phyloP scores from a whole-genome alignment of 805 yeast genomes.

The Kregervanrija fluxuum region DNA sequence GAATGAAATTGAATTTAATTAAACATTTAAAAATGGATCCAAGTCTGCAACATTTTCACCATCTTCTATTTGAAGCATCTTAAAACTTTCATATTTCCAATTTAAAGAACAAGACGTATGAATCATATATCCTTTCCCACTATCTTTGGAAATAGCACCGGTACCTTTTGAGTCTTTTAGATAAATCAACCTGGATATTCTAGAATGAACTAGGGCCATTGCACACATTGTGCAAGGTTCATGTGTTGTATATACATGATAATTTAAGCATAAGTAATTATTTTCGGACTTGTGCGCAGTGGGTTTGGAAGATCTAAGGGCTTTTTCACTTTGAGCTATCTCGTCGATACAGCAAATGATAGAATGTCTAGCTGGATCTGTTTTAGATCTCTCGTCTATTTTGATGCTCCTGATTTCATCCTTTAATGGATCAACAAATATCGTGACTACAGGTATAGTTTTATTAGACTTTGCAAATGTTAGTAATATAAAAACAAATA shows the following conservation, averaged over 20 bases:
- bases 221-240: slow-evolving; percentile 97
- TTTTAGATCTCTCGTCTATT: slow-evolving; percentile 32
- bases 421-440: slow-evolving; percentile 53
- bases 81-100: slow-evolving; percentile 65
- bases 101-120: slow-evolving; percentile 73
- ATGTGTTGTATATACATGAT: slow-evolving; percentile 80
- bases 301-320: too few relatives aligned
- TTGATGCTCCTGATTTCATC: slow-evolving; percentile 33
- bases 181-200: slow-evolving; percentile 65
- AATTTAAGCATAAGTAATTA: slow-evolving; percentile 64
- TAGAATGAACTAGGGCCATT: slow-evolving; percentile 92
- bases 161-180: slow-evolving; percentile 39
- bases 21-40: slow-evolving; percentile 20
- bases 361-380: slow-evolving; percentile 62
- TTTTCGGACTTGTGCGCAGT: slow-evolving; percentile 9
- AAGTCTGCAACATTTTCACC: slow-evolving; percentile 14
- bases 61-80: slow-evolving; percentile 10
- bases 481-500: not conserved
- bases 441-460: slow-evolving; percentile 44
- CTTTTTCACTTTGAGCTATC: slow-evolving; percentile 50
- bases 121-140: slow-evolving; percentile 65
- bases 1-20: slow-evolving; percentile 1
- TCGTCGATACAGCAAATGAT: slow-evolving; percentile 61
- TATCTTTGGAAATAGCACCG: slow-evolving; percentile 46
- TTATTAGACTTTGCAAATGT: not conserved